phyloP scores from a whole-genome alignment of 108 stramenopile species.

The Nannochloropsis salina region DNA sequence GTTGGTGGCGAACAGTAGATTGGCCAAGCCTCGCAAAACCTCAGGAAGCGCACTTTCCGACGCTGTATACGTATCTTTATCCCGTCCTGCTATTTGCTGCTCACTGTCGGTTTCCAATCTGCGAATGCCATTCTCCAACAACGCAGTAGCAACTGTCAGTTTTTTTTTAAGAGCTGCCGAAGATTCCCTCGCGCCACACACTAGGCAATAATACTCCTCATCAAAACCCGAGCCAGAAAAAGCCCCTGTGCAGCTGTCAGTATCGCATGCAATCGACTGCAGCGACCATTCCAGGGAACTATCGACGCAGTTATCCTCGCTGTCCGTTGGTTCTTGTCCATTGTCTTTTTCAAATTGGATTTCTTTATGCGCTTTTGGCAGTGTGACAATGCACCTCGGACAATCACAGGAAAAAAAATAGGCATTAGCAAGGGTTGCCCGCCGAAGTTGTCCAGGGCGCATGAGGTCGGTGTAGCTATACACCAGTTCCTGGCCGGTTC shows the following conservation, averaged over 20 bases:
- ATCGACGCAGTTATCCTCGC: not conserved
- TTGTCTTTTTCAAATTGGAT: no score
- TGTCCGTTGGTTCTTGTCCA: no score
- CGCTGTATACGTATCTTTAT: no score
- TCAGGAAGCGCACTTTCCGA: no score
- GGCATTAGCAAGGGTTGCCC: not conserved
- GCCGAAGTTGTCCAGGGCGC: not conserved
- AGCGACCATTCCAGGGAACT: not conserved
- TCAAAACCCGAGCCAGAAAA: not conserved
- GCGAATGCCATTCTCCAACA: not conserved
- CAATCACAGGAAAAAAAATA: slow-evolving; percentile 17
- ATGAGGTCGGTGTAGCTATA: slow-evolving; percentile 22
- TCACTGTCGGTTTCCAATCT: not conserved
- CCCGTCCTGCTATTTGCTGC: no score
- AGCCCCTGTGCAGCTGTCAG: not conserved
- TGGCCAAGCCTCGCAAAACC: no score
- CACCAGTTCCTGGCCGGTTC: not conserved
- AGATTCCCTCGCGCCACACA: not conserved
- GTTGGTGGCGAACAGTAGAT: not conserved
- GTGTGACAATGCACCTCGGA: not conserved
- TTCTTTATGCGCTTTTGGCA: not conserved
- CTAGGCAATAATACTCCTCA: not conserved
- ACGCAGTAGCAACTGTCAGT: not conserved
- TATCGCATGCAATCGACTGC: not conserved
- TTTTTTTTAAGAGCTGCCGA: not conserved